phyloP scores from a whole-genome alignment of 495 filamentous ascomycete species.

The Letharia lupina region DNA sequence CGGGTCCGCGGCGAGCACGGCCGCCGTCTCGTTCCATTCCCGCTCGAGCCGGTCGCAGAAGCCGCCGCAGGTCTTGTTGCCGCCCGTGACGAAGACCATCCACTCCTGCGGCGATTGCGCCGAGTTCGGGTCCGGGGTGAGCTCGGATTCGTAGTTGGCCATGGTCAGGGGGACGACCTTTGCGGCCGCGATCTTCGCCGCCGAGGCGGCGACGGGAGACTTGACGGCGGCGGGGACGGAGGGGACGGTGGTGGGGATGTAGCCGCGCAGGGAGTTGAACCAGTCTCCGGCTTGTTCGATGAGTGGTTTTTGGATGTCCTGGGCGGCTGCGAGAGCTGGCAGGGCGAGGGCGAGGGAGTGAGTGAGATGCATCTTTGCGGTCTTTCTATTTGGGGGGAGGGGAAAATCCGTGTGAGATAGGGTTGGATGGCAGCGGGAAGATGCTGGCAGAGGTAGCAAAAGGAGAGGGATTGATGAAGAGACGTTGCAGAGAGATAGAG shows the following conservation, averaged over 20 bases:
- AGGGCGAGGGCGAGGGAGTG: slow-evolving; percentile 54
- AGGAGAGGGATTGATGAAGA: not conserved
- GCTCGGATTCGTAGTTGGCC: slow-evolving; percentile 62
- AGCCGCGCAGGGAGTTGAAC: slow-evolving; percentile 52
- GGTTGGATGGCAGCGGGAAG: not conserved
- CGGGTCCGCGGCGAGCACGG: slow-evolving; percentile 55
- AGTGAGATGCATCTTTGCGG: slow-evolving; percentile 62
- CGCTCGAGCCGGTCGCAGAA: slow-evolving; percentile 45
- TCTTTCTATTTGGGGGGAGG: not conserved
- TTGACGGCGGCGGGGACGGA: slow-evolving; percentile 33
- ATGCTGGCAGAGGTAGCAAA: not conserved
- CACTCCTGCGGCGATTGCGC: slow-evolving; percentile 58
- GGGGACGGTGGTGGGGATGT: slow-evolving; percentile 47
- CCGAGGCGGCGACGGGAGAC: slow-evolving; percentile 31
- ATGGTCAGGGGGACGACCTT: slow-evolving; percentile 53
- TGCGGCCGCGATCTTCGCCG: slow-evolving; percentile 46
- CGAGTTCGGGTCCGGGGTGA: slow-evolving; percentile 49
- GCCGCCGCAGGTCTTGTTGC: slow-evolving; percentile 76
- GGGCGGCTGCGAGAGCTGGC: slow-evolving; percentile 60
- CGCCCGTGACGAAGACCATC: slow-evolving; percentile 72
- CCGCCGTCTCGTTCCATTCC: slow-evolving; percentile 58
- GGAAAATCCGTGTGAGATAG: not conserved
- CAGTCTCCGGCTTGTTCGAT: slow-evolving; percentile 58
- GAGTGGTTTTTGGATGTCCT: slow-evolving; percentile 61
- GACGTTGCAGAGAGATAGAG: slow-evolving; percentile 6